phyloP scores from a whole-genome alignment of 768 basidiomycete genomes.

The Hygrocybe punicea region DNA sequence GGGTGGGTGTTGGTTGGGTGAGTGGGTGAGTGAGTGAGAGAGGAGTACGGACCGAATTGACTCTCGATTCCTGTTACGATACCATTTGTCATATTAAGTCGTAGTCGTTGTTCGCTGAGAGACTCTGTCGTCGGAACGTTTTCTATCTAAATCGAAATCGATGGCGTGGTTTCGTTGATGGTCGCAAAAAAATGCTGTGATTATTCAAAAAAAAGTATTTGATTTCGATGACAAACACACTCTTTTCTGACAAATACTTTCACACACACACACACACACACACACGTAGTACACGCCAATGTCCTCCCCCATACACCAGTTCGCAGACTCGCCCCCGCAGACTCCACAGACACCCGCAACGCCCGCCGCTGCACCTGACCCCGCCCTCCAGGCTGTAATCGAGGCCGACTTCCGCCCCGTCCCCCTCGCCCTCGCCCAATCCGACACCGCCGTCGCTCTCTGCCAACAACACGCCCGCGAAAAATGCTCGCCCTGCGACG shows the following conservation, averaged over 20 bases:
- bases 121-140: slow-evolving; percentile 7
- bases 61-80: slow-evolving; percentile 78
- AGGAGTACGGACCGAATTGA: slow-evolving; percentile 64
- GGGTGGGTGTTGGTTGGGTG: slow-evolving; percentile 3
- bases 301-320: slow-evolving; percentile 65
- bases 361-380: slow-evolving; percentile 53
- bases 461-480: slow-evolving; percentile 69
- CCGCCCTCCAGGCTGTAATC: slow-evolving; percentile 69
- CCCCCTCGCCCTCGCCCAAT: slow-evolving; percentile 49
- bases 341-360: slow-evolving; percentile 42
- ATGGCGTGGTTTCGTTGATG: slow-evolving; percentile 22
- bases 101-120: no score
- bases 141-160: slow-evolving; percentile 18
- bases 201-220: no score
- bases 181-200: slow-evolving; percentile 9
- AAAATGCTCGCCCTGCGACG: slow-evolving; percentile 67
- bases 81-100: slow-evolving; percentile 96
- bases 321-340: slow-evolving; percentile 46
- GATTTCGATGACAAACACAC: no score
- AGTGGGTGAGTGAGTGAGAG: slow-evolving; percentile 8
- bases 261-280: no score
- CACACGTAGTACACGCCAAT: slow-evolving; percentile 41
- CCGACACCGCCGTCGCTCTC: slow-evolving; percentile 52
- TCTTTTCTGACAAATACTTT: neutral
- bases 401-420: slow-evolving; percentile 68